Evolutionary conservation across 768 basidiomycete genomes (phyloP).

Genomic region (Auricularia heimuer): DNA sequence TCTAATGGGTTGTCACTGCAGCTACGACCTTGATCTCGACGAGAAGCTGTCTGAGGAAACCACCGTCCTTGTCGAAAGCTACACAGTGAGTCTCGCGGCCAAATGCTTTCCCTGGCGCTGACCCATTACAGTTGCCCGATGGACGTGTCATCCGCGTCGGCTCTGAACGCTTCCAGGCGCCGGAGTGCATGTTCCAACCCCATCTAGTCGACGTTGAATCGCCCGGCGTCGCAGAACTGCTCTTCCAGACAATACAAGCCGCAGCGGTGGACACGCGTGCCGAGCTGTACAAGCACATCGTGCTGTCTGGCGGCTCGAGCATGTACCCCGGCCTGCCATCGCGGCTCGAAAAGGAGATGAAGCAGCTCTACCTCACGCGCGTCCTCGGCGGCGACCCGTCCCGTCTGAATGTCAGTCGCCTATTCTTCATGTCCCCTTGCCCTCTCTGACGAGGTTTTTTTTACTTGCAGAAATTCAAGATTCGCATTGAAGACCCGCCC

Average conservation of each 20-base stretch:
- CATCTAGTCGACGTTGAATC: slow-evolving; percentile 96
- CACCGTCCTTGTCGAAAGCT: slow-evolving; percentile 90
- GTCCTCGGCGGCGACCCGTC: slow-evolving; percentile 77
- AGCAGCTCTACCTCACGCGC: slow-evolving; percentile 92
- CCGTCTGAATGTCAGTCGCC: slow-evolving; percentile 66
- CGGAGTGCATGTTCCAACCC: slow-evolving; percentile 99
- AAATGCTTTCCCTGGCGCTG: not conserved
- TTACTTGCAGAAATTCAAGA: slow-evolving; percentile 87
- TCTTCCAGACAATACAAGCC: slow-evolving; percentile 89
- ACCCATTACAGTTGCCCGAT: slow-evolving; percentile 64
- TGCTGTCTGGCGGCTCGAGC: slow-evolving; percentile 93
- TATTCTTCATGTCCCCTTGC: not conserved
- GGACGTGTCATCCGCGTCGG: slow-evolving; percentile 96
- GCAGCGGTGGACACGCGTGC: slow-evolving; percentile 83
- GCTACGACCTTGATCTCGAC: slow-evolving; percentile 96
- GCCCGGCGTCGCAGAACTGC: slow-evolving; percentile 95
- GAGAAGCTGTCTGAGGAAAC: slow-evolving; percentile 91
- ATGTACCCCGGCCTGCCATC: slow-evolving; percentile 99
- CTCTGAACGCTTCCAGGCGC: slow-evolving; percentile 96
- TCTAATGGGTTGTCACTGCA: slow-evolving; percentile 19
- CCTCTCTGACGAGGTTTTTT: not conserved
- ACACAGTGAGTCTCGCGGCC: slow-evolving; percentile 52
- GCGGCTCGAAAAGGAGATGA: slow-evolving; percentile 98
- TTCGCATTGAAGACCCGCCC: slow-evolving; percentile 95
- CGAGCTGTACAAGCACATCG: slow-evolving; percentile 96